Evolutionary conservation across 176 grass and related monocot species (phyloP).

Genomic region (Oryza rufipogon): DNA sequence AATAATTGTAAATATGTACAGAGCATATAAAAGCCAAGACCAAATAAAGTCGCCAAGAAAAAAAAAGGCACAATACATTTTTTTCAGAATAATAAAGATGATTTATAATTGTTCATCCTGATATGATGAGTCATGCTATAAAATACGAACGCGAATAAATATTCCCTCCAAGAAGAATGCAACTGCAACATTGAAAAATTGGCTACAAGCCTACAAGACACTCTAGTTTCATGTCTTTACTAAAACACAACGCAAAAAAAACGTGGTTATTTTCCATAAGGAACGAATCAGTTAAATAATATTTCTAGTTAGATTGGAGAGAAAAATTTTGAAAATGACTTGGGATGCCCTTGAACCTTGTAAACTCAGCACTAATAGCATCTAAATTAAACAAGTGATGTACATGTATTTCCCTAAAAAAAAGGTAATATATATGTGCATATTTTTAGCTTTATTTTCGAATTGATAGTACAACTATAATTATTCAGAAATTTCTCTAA

Average conservation of each 20-base stretch:
- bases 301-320: not conserved
- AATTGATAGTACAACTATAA: not conserved
- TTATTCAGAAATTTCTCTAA: not conserved
- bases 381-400: not conserved
- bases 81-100: too few relatives aligned
- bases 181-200: not conserved
- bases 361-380: not conserved
- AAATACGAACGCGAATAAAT: too few relatives aligned
- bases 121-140: too few relatives aligned
- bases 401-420: too few relatives aligned
- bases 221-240: not conserved
- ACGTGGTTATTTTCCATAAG: too few relatives aligned
- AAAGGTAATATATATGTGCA: not conserved
- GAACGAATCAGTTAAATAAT: not conserved
- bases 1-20: too few relatives aligned
- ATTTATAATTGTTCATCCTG: too few relatives aligned
- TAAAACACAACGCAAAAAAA: too few relatives aligned
- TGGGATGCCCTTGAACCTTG: not conserved
- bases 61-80: too few relatives aligned
- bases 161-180: not conserved
- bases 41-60: too few relatives aligned
- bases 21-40: too few relatives aligned
- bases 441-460: too few relatives aligned
- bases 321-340: not conserved
- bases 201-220: not conserved